These are phyloP conservation scores for Backusella parvicylindrica DNA, from an alignment of 192 early-diverging fungal species.

Conservation along the genomic window DNA sequence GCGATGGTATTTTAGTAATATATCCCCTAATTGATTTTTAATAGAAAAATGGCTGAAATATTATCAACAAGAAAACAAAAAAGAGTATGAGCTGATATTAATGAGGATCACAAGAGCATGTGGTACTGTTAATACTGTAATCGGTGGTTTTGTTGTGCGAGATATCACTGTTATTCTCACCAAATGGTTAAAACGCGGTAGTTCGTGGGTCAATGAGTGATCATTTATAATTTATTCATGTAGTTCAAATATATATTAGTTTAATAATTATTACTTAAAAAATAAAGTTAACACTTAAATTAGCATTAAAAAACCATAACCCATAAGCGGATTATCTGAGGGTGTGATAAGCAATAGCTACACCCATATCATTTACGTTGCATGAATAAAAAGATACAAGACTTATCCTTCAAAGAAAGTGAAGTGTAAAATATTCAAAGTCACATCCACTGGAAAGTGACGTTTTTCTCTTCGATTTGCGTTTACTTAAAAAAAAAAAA, in stretches of 20 bases:
- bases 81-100: neutral
- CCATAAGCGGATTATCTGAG: no score
- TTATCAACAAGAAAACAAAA: neutral
- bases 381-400: no score
- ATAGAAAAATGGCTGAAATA: conserved; percentile 24
- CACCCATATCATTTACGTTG: no score
- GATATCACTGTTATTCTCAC: conserved; percentile 21
- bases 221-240: neutral
- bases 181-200: conserved; percentile 27
- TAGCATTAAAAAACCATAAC: no score
- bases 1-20: neutral
- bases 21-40: neutral
- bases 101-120: conserved; percentile 12
- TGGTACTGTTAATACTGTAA: conserved; percentile 6
- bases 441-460: neutral
- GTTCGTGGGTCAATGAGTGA: conserved; percentile 26
- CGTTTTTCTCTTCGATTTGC: neutral
- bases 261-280: neutral
- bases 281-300: neutral
- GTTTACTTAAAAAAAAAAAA: neutral
- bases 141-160: conserved; percentile 24
- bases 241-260: neutral
- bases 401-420: no score
- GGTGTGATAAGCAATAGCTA: no score
- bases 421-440: neutral